phyloP scores from a whole-genome alignment of 2,329 filamentous ascomycete species.

The Aspergillus quadricinctus region DNA sequence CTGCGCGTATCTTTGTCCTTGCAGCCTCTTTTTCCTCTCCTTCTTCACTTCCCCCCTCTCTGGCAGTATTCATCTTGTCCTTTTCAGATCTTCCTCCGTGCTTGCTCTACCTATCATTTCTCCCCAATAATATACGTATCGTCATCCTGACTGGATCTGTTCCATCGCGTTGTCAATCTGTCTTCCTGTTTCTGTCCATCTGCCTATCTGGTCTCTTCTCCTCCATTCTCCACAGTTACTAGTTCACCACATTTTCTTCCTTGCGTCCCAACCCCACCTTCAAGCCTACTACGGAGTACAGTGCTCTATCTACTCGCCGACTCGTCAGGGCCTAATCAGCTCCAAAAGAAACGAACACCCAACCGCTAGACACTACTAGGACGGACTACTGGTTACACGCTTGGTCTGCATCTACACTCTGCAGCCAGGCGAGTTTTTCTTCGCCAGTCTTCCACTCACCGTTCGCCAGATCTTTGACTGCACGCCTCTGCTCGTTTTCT shows the following conservation, averaged over 20 bases:
- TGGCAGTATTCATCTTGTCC: neutral
- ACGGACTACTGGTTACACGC: slow-evolving; percentile 12
- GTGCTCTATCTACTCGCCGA: slow-evolving; percentile 4
- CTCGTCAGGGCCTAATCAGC: neutral
- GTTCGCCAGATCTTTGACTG: slow-evolving; percentile 14
- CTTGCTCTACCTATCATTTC: neutral
- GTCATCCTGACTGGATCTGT: neutral
- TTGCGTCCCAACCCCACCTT: neutral
- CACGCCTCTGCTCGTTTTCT: slow-evolving; percentile 4
- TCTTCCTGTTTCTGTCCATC: neutral
- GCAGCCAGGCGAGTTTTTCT: slow-evolving; percentile 14
- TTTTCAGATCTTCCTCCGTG: neutral
- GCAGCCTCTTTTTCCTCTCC: neutral
- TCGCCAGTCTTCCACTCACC: slow-evolving; percentile 17
- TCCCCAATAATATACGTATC: neutral
- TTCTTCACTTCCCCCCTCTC: neutral
- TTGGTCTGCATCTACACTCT: slow-evolving; percentile 8
- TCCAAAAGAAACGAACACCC: neutral
- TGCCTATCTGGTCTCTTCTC: neutral
- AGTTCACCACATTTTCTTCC: neutral
- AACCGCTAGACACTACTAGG: neutral
- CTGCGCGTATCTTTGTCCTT: slow-evolving; percentile 11
- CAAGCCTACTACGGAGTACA: neutral
- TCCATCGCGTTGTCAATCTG: neutral
- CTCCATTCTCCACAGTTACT: neutral